Evolutionary conservation across 371 early-diverging fungal species (phyloP).

Genomic region (Capillidium rhysosporum): DNA sequence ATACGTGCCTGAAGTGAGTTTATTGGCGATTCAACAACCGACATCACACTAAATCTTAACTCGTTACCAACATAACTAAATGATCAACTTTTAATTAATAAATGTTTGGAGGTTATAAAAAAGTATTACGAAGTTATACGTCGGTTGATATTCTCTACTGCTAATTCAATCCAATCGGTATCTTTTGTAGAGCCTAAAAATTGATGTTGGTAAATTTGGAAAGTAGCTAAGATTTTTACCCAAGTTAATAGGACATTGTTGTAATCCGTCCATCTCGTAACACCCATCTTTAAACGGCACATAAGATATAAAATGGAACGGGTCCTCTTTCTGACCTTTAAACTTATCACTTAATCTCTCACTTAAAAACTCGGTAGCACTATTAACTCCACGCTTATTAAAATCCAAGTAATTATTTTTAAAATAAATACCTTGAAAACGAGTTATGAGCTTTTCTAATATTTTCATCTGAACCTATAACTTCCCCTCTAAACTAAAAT

Average conservation of each 20-base stretch:
- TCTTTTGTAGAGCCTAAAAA: constrained; percentile 30
- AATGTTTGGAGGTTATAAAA: not conserved
- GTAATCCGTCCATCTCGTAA: constrained; percentile 77
- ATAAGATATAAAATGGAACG: constrained; percentile 77
- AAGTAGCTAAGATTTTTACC: constrained; percentile 14
- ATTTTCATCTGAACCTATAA: constrained; percentile 58
- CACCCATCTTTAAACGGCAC: constrained; percentile 55
- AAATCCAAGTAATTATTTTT: not conserved
- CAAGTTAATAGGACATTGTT: constrained; percentile 38
- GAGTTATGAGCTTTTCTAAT: constrained; percentile 70
- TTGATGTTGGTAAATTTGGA: not conserved
- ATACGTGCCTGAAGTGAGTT: not conserved
- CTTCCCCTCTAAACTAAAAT: constrained; percentile 53
- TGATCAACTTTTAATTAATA: not conserved
- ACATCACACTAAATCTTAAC: constrained; percentile 76
- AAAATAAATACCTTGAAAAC: constrained; percentile 33
- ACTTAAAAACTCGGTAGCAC: constrained; percentile 46
- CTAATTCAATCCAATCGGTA: constrained; percentile 44
- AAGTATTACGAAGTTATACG: constrained; percentile 36
- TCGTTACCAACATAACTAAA: constrained; percentile 32
- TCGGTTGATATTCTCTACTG: constrained; percentile 41
- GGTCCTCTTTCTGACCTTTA: constrained; percentile 41
- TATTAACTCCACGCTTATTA: no score
- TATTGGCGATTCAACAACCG: constrained; percentile 40
- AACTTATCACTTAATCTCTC: constrained; percentile 28